Conservation (phyloP, 148 eudicot genomes). For the Talinum fruticosum region DNA sequence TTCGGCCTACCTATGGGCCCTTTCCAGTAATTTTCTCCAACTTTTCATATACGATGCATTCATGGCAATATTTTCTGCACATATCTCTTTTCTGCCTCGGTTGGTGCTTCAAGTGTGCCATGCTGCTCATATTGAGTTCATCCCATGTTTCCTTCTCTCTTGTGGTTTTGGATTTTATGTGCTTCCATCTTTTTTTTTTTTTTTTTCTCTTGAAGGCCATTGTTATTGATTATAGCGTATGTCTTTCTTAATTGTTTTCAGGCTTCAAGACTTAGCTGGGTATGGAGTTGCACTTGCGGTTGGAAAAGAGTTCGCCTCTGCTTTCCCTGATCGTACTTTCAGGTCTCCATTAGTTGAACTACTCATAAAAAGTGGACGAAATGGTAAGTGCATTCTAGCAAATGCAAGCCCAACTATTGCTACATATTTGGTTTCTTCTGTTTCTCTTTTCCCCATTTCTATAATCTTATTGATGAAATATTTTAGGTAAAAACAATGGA, state of each 20-base stretch:
- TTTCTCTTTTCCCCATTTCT: conserved; percentile 8
- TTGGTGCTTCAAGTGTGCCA: conserved; percentile 1
- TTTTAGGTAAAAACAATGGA: conserved; percentile 82
- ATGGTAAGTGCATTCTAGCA: conserved; percentile 47
- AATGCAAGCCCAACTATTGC: not conserved
- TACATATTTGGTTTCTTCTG: conserved; percentile 4
- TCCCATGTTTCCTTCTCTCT: not conserved
- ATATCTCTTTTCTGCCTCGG: not conserved
- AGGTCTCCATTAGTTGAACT: conserved; percentile 59
- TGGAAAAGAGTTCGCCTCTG: conserved; percentile 39
- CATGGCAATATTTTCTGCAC: conserved; percentile 8
- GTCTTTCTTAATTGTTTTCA: conserved; percentile 25
- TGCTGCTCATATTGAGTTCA: not conserved
- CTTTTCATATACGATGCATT: conserved; percentile 12
- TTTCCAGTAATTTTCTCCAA: conserved; percentile 68
- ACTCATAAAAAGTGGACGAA: conserved; percentile 71
- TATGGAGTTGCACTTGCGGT: conserved; percentile 78
- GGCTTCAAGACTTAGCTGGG: conserved; percentile 86
- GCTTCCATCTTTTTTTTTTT: not conserved
- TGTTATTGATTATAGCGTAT: conserved; percentile 3
- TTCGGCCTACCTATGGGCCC: conserved; percentile 97
- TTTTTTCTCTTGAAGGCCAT: not conserved
- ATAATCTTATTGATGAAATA: conserved; percentile 2
- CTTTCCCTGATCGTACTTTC: conserved; percentile 65
- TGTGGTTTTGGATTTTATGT: too few species aligned